Conservation (phyloP, 2,329 filamentous ascomycete species). For the Paraphaeosphaeria minitans region DNA sequence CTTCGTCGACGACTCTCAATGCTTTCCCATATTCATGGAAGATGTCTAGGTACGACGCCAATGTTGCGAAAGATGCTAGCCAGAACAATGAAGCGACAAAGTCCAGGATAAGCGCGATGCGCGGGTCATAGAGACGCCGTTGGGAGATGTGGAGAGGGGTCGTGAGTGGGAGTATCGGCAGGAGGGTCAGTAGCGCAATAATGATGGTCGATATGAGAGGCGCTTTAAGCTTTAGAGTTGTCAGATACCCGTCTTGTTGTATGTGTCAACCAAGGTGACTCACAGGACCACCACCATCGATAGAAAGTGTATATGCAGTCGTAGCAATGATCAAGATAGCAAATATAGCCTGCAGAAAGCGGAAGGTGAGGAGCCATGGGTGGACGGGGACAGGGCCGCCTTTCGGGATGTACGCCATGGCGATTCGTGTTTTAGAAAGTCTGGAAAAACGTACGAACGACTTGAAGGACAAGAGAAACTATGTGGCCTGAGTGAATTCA, state of each 20-base stretch:
- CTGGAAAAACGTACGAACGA: background rate
- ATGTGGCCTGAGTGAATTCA: background rate
- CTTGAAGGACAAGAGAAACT: background rate
- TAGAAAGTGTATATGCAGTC: constrained; percentile 29
- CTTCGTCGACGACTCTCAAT: background rate
- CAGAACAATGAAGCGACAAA: constrained; percentile 23
- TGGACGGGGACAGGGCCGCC: constrained; percentile 20
- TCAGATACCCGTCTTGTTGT: background rate
- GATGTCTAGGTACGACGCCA: constrained; percentile 26
- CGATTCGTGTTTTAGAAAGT: background rate
- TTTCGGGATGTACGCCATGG: constrained; percentile 15
- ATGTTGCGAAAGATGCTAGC: constrained; percentile 24
- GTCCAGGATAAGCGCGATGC: constrained; percentile 24
- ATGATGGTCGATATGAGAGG: constrained; percentile 26
- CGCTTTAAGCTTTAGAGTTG: constrained; percentile 20
- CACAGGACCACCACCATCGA: constrained; percentile 24
- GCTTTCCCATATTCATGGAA: constrained; percentile 17
- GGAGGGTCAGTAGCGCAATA: constrained; percentile 22
- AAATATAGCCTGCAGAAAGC: constrained; percentile 35
- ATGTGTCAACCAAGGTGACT: constrained; percentile 7
- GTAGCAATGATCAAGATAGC: constrained; percentile 32
- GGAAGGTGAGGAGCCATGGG: constrained; percentile 30
- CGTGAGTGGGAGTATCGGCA: constrained; percentile 24
- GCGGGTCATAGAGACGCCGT: constrained; percentile 24
- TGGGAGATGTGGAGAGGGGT: constrained; percentile 24